These are phyloP conservation scores for Citrullus colocynthis DNA, from an alignment of 306 rosid genomes.

Conservation along the genomic window DNA sequence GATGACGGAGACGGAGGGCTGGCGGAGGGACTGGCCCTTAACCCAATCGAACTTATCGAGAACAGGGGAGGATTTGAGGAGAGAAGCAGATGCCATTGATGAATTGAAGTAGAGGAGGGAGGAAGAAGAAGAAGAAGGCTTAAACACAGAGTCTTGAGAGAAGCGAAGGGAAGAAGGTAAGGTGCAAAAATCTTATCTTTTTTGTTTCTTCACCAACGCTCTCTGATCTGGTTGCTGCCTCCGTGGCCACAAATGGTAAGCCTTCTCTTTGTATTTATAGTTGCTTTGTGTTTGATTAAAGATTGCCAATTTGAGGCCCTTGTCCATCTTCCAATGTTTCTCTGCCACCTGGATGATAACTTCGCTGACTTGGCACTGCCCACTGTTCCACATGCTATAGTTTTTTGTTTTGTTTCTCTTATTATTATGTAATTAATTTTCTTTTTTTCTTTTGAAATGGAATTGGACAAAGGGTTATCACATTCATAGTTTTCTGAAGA, in stretches of 20 bases:
- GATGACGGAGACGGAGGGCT: slow-evolving; percentile 30
- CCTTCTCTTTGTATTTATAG: slow-evolving; percentile 34
- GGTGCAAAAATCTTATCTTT: slow-evolving; percentile 49
- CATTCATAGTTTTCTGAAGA: background rate
- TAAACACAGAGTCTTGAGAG: background rate
- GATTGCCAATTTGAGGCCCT: slow-evolving; percentile 70
- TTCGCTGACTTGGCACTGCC: slow-evolving; percentile 3
- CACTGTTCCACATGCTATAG: background rate
- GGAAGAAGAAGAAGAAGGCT: background rate
- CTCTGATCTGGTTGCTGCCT: slow-evolving; percentile 19
- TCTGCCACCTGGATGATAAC: slow-evolving; percentile 65
- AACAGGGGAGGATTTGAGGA: slow-evolving; percentile 68
- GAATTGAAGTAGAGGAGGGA: background rate
- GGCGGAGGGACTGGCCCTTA: slow-evolving; percentile 71
- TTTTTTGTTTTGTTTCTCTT: background rate
- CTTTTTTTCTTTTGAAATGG: background rate
- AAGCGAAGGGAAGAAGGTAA: background rate
- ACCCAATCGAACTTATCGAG: slow-evolving; percentile 91
- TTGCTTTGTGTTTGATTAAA: slow-evolving; percentile 18
- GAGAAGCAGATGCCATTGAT: slow-evolving; percentile 64
- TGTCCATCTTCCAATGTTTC: slow-evolving; percentile 24
- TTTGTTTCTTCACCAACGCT: slow-evolving; percentile 18
- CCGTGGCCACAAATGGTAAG: slow-evolving; percentile 52
- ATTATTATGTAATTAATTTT: background rate
- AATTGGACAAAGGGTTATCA: background rate